These are phyloP conservation scores for Yamadazyma paraphyllophila DNA, from an alignment of 805 yeast species.

Conservation along the genomic window DNA sequence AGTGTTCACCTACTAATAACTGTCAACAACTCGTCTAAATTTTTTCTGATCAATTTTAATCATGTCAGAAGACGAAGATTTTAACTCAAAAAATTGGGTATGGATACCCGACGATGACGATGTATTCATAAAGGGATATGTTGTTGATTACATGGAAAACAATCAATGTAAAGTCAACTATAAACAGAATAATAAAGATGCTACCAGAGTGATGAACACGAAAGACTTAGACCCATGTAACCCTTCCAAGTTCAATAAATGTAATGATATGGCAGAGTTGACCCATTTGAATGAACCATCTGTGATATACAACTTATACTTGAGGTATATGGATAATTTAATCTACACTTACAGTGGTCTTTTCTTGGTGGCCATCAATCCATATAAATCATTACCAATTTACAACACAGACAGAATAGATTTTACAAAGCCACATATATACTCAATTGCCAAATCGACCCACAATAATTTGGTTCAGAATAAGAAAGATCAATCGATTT, in stretches of 20 bases:
- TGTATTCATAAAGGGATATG: constrained; percentile 60
- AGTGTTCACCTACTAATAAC: neutral
- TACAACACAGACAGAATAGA: constrained; percentile 61
- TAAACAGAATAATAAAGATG: constrained; percentile 40
- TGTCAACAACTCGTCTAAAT: constrained; percentile 1
- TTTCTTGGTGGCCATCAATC: constrained; percentile 92
- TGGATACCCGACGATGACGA: constrained; percentile 68
- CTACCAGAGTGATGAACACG: constrained; percentile 40
- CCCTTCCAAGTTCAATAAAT: constrained; percentile 86
- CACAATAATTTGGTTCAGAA: constrained; percentile 69
- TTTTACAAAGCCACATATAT: constrained; percentile 71
- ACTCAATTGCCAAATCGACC: constrained; percentile 80
- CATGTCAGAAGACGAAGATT: constrained; percentile 27
- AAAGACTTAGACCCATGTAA: constrained; percentile 62
- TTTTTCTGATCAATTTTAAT: neutral
- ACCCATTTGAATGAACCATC: constrained; percentile 95
- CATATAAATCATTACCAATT: constrained; percentile 73
- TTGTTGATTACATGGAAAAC: constrained; percentile 44
- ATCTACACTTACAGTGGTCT: constrained; percentile 95
- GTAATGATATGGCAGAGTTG: constrained; percentile 92
- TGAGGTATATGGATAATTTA: constrained; percentile 72
- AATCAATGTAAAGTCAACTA: constrained; percentile 37
- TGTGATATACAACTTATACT: constrained; percentile 78
- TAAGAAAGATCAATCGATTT: constrained; percentile 77
- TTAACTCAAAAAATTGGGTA: constrained; percentile 57